Evolutionary conservation across 805 yeast species (phyloP).

Genomic region (Candida pseudofarinosa): DNA sequence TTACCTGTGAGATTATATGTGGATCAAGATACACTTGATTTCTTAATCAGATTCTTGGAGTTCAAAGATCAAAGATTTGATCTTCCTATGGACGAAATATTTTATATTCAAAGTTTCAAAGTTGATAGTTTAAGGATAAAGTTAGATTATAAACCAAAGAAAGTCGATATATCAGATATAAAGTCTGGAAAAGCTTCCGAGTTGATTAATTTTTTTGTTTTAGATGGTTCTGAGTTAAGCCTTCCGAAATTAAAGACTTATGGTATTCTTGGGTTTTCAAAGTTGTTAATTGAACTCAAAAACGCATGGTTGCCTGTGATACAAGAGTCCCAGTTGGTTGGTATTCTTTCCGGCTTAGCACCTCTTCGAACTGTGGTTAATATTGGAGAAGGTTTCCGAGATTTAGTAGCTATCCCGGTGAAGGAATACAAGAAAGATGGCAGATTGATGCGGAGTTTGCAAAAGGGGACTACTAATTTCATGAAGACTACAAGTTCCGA

Average conservation of each 20-base stretch:
- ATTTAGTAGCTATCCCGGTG: constrained; percentile 68
- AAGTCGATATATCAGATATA: constrained; percentile 77
- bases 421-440: constrained; percentile 75
- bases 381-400: constrained; percentile 73
- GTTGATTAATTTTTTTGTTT: constrained; percentile 79
- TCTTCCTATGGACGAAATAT: constrained; percentile 59
- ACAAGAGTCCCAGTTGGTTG: constrained; percentile 71
- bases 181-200: constrained; percentile 85
- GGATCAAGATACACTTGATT: constrained; percentile 92
- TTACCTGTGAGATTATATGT: constrained; percentile 79
- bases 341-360: constrained; percentile 78
- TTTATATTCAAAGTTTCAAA: constrained; percentile 65
- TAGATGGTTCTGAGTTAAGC: constrained; percentile 78
- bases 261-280: constrained; percentile 74
- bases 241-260: constrained; percentile 59
- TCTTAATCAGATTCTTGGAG: constrained; percentile 71
- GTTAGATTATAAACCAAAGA: constrained; percentile 90
- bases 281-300: constrained; percentile 51
- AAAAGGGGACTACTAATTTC: constrained; percentile 70
- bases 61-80: constrained; percentile 71
- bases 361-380: constrained; percentile 75
- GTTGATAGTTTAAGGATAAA: constrained; percentile 58
- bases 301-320: constrained; percentile 89
- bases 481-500: constrained; percentile 79
- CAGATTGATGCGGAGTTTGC: constrained; percentile 60